Evolutionary conservation across 306 rosid species (phyloP).

Genomic region (Calophaca sinica): DNA sequence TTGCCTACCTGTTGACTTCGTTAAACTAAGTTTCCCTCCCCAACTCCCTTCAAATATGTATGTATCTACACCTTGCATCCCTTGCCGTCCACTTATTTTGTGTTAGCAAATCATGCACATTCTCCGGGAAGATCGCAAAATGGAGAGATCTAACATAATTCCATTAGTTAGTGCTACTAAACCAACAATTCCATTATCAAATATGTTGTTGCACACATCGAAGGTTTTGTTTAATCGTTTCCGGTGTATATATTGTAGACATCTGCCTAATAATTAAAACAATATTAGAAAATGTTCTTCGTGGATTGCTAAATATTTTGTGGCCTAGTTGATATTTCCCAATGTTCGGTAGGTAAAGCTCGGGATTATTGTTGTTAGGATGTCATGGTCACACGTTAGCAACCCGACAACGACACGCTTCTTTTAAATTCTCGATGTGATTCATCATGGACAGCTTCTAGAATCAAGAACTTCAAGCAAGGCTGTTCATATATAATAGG

Average conservation of each 20-base stretch:
- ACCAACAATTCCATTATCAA: conserved; percentile 48
- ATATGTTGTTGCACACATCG: conserved; percentile 33
- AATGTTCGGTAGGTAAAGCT: conserved; percentile 45
- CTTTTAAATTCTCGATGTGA: conserved; percentile 41
- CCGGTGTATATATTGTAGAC: conserved; percentile 19
- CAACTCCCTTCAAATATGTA: background rate
- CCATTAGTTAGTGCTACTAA: conserved; percentile 4
- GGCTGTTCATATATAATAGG: background rate
- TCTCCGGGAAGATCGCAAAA: conserved; percentile 34
- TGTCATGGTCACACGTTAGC: conserved; percentile 64
- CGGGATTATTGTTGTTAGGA: conserved; percentile 48
- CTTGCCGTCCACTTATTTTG: conserved; percentile 46
- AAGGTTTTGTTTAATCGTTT: conserved; percentile 30
- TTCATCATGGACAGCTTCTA: conserved; percentile 54
- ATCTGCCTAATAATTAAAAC: conserved; percentile 19
- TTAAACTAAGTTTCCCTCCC: conserved; percentile 22
- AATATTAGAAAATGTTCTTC: conserved; percentile 15
- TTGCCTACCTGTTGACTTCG: conserved; percentile 57
- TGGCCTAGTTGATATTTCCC: conserved; percentile 23
- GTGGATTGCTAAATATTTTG: conserved; percentile 21
- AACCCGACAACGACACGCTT: conserved; percentile 43
- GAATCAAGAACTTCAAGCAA: conserved; percentile 38
- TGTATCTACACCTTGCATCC: conserved; percentile 27
- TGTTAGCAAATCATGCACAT: conserved; percentile 39
- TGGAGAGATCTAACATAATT: conserved; percentile 25